phyloP scores from a whole-genome alignment of 106 monocot genomes.

The Dendrobium catenatum region DNA sequence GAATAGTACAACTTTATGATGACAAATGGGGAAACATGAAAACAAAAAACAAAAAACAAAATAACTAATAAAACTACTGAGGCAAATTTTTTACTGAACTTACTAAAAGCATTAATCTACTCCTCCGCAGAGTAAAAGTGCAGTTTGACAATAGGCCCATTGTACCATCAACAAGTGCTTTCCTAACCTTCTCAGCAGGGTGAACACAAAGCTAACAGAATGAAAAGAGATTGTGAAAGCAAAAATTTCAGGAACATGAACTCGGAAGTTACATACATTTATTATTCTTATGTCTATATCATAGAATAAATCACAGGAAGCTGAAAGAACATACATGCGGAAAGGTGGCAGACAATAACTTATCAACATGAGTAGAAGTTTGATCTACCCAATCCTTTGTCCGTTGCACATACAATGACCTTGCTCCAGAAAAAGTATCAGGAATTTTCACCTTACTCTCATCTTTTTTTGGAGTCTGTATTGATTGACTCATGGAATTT shows the following conservation, averaged over 20 bases:
- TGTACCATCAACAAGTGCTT: conserved; percentile 59
- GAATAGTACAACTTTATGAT: background rate
- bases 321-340: conserved; percentile 62
- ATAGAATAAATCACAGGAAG: background rate
- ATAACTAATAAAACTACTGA: background rate
- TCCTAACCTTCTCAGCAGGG: conserved; percentile 75
- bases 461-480: conserved; percentile 1
- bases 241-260: background rate
- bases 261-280: background rate
- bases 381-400: conserved; percentile 65
- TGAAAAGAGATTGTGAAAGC: background rate
- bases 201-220: conserved; percentile 66
- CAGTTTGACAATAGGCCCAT: conserved; percentile 55
- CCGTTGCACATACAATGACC: conserved; percentile 50
- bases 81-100: conserved; percentile 18
- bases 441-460: conserved; percentile 7
- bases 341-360: conserved; percentile 68
- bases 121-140: conserved; percentile 39
- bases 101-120: conserved; percentile 87
- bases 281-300: background rate
- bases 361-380: conserved; percentile 69
- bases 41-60: background rate
- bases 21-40: background rate
- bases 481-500: conserved; percentile 13
- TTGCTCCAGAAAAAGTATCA: conserved; percentile 8